Evolutionary conservation across 1,284 basidiomycete species (phyloP), one percentile per base, ranked within the genome.

Genomic region (Schizophyllum amplum): DNA sequence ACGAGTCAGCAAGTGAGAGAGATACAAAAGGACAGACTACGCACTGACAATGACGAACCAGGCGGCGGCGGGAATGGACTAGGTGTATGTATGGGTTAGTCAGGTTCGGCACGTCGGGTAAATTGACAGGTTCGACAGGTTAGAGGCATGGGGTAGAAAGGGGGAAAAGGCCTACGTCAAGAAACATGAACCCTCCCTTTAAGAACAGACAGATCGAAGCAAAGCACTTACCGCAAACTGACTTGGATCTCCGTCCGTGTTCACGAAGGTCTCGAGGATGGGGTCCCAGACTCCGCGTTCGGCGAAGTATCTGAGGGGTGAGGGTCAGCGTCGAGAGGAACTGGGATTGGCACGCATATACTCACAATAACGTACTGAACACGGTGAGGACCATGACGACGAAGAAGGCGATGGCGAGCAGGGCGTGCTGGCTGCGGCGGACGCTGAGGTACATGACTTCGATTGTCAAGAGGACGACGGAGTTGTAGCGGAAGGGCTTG

Each of bases 391-490:
- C 83, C 82, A 92, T 92, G 54, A 86, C 69, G n/a, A 94, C 87
- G 70, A 95, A 94, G 71, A 94, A 95, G 1, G 83, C 82, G 46
- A 95, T 82, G 0, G 92, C 92, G 7, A 92, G 78, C 0, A 95
- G 76, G 0, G 92, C 92, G 63, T 95, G 90, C 66, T 91, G 87
- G 0, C 90, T 93, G 59, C 90, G 77, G 55, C 86, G 79, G 47
- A 94, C 86, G n/a, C 90, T 86, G 33, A 94, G 80, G 67, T 88
- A 92, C 92, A 94, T 94, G 63, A 94, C 91, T 74, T 94, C 91
- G 58, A 94, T 94, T 0, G 92, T 94, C 55, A 86, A 90, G 61
- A 11, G 52, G 47, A 42, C 33, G 33, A 42, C 17, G 33, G 33
- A 42, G 33, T 42, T 42, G 33, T 42, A 42, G 11, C 85, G 82